phyloP scores from a whole-genome alignment of 805 yeast genomes.

The Candida vartiovaarae region DNA sequence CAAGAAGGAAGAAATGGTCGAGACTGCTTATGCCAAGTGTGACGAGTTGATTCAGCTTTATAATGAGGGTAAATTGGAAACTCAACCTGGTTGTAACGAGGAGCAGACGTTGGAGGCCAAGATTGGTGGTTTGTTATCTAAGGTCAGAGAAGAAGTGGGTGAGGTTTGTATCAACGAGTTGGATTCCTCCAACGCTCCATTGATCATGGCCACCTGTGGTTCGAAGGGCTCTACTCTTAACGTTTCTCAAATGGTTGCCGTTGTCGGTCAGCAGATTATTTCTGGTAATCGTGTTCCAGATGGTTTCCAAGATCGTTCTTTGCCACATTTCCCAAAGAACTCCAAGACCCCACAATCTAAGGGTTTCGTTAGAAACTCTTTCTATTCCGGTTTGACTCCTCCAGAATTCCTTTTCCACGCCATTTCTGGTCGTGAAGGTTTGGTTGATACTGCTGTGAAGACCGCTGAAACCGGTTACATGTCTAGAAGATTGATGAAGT shows the following conservation, averaged over 20 bases:
- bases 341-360: slow-evolving; percentile 97
- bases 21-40: slow-evolving; percentile 83
- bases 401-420: slow-evolving; percentile 98
- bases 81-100: slow-evolving; percentile 98
- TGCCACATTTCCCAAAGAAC: slow-evolving; percentile 94
- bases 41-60: slow-evolving; percentile 79
- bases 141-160: slow-evolving; percentile 98
- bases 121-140: slow-evolving; percentile 91
- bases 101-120: slow-evolving; percentile 97
- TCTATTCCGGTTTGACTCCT: slow-evolving; percentile 88
- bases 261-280: slow-evolving; percentile 98
- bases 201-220: slow-evolving; percentile 99
- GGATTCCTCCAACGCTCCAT: slow-evolving; percentile 87
- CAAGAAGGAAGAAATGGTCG: slow-evolving; percentile 84
- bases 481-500: slow-evolving; percentile 97
- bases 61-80: slow-evolving; percentile 82
- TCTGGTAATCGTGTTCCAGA: slow-evolving; percentile 99
- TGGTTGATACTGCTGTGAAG: slow-evolving; percentile 98
- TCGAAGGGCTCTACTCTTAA: slow-evolving; percentile 97
- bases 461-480: slow-evolving; percentile 99
- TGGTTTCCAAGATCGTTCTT: slow-evolving; percentile 98
- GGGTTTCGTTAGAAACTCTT: slow-evolving; percentile 95
- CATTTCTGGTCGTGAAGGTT: slow-evolving; percentile 98
- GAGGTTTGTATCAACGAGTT: slow-evolving; percentile 93
- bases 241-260: slow-evolving; percentile 99